phyloP scores from a whole-genome alignment of 169 alveolate genomes.

The Babesia ovis region DNA sequence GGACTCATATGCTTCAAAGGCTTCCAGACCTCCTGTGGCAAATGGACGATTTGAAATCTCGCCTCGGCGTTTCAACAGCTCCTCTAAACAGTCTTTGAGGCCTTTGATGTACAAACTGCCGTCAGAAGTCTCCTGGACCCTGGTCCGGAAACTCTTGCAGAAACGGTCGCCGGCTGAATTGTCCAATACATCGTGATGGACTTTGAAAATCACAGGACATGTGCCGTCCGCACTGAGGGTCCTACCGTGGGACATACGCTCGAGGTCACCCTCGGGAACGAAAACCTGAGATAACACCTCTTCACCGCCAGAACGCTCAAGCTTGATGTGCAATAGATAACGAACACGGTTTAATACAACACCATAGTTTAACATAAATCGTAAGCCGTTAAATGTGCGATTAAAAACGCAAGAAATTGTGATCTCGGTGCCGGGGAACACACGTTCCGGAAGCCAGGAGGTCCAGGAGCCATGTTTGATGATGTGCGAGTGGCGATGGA shows the following conservation, averaged over 20 bases:
- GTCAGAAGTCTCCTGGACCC: conserved; percentile 41
- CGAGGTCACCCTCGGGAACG: conserved; percentile 9
- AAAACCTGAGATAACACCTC: conserved; percentile 14
- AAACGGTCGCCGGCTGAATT: neutral
- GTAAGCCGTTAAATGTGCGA: conserved; percentile 46
- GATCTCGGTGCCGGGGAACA: conserved; percentile 29
- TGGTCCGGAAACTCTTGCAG: conserved; percentile 1
- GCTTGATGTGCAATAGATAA: conserved; percentile 27
- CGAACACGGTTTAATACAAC: conserved; percentile 28
- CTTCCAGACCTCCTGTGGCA: conserved; percentile 23
- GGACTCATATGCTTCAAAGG: conserved; percentile 22
- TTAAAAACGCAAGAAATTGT: conserved; percentile 28
- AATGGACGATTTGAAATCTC: neutral
- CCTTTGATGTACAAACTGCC: conserved; percentile 37
- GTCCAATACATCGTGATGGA: conserved; percentile 11
- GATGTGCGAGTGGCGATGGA: conserved; percentile 47
- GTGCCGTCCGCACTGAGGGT: conserved; percentile 7
- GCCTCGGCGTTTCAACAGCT: neutral
- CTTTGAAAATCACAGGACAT: conserved; percentile 43
- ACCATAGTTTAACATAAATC: conserved; percentile 39
- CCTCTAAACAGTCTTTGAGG: conserved; percentile 27
- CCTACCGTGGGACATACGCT: neutral
- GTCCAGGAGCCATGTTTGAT: conserved; percentile 58
- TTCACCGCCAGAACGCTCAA: conserved; percentile 28
- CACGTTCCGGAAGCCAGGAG: conserved; percentile 66